Evolutionary conservation across 179 eudicot genomes (phyloP).

Genomic region (Beta corolliflora): DNA sequence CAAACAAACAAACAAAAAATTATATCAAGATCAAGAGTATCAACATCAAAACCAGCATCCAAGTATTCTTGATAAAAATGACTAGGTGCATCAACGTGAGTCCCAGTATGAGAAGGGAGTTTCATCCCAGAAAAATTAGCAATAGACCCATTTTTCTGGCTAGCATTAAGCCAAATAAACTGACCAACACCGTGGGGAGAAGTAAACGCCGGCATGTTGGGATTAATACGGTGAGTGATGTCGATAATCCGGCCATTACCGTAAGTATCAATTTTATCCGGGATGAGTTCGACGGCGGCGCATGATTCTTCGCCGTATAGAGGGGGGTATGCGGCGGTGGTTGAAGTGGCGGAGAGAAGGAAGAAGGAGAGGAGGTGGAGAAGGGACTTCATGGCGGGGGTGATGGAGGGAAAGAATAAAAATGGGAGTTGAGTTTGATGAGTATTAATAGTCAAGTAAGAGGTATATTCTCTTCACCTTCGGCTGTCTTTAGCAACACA

Average conservation of each 20-base stretch:
- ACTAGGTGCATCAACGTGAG: constrained; percentile 79
- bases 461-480: no score
- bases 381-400: not conserved
- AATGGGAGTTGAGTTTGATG: no score
- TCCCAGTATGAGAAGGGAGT: constrained; percentile 68
- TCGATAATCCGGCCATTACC: constrained; percentile 58
- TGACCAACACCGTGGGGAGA: constrained; percentile 64
- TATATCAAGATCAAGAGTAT: constrained; percentile 68
- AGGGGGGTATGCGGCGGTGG: constrained; percentile 54
- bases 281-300: constrained; percentile 25
- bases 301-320: constrained; percentile 33
- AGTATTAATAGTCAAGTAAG: no score
- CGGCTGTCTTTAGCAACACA: no score
- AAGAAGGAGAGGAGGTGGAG: constrained; percentile 5
- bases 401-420: not conserved
- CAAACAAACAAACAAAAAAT: not conserved
- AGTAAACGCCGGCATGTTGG: constrained; percentile 56
- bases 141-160: constrained; percentile 72
- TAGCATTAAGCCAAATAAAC: constrained; percentile 50
- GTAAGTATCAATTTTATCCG: constrained; percentile 48
- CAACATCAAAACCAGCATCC: constrained; percentile 74
- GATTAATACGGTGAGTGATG: constrained; percentile 56
- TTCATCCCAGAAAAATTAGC: constrained; percentile 76
- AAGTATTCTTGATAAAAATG: constrained; percentile 62
- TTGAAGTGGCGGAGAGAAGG: constrained; percentile 15